These are phyloP conservation scores for Penicillium brasilianum DNA, from an alignment of 2,329 filamentous ascomycete genomes.

Conservation along the genomic window DNA sequence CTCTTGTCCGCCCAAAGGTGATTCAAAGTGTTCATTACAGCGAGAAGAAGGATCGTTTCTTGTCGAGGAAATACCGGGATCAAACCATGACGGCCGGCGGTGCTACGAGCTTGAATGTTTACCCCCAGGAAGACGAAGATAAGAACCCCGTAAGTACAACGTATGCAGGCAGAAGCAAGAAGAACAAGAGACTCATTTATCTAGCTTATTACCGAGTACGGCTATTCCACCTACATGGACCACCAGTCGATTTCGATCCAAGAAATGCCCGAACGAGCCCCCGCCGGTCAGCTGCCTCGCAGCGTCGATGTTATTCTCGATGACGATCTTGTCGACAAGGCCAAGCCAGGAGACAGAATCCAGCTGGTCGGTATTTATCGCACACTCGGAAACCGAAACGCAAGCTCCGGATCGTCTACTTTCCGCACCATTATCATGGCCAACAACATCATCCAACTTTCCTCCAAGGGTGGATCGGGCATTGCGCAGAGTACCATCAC, in stretches of 20 bases:
- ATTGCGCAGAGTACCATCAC: conserved; percentile 91
- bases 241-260: conserved; percentile 98
- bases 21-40: conserved; percentile 98
- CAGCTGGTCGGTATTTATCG: conserved; percentile 97
- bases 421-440: conserved; percentile 94
- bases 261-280: conserved; percentile 97
- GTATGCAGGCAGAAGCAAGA: background rate
- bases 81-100: conserved; percentile 95
- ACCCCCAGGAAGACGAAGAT: conserved; percentile 90
- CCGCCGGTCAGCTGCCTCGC: conserved; percentile 90
- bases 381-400: conserved; percentile 92
- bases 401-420: conserved; percentile 84
- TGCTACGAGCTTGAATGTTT: conserved; percentile 86
- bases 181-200: background rate
- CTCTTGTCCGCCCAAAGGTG: conserved; percentile 93
- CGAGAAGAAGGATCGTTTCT: conserved; percentile 82
- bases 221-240: conserved; percentile 92
- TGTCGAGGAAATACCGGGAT: conserved; percentile 88
- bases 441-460: conserved; percentile 92
- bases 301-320: conserved; percentile 96
- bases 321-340: conserved; percentile 91
- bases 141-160: conserved; percentile 71
- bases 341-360: conserved; percentile 94
- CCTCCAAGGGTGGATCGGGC: conserved; percentile 93
- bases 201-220: conserved; percentile 87